These are phyloP conservation scores for Eleusine coracana DNA, from an alignment of 176 grass and related monocot species.

Conservation along the genomic window DNA sequence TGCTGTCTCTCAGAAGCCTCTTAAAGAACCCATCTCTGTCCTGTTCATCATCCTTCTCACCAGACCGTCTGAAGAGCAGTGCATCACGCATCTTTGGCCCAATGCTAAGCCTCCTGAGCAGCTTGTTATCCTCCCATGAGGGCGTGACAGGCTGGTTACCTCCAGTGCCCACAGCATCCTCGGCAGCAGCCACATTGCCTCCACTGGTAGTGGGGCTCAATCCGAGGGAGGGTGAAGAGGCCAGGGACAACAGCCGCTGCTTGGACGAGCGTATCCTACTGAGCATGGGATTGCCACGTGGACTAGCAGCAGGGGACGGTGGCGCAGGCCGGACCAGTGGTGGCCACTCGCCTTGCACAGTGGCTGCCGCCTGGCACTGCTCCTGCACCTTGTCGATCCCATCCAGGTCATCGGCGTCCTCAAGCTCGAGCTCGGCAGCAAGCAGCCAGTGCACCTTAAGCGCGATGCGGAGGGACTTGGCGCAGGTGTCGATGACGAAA, in stretches of 20 bases:
- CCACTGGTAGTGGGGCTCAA: conserved; percentile 41
- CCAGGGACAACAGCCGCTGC: conserved; percentile 79
- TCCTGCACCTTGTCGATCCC: conserved; percentile 81
- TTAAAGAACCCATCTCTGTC: conserved; percentile 93
- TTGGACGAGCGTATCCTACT: conserved; percentile 88
- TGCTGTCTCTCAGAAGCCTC: conserved; percentile 82
- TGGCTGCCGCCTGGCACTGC: conserved; percentile 85
- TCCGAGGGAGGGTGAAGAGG: conserved; percentile 62
- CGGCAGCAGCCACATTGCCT: conserved; percentile 38
- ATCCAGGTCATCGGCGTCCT: conserved; percentile 76
- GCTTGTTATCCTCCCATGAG: conserved; percentile 81
- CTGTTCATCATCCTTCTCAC: conserved; percentile 85
- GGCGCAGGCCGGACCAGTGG: conserved; percentile 53
- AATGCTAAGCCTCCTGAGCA: conserved; percentile 85
- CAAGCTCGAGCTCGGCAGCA: conserved; percentile 87
- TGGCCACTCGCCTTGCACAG: conserved; percentile 77
- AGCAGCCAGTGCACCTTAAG: conserved; percentile 99
- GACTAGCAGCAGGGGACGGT: conserved; percentile 56
- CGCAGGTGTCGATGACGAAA: conserved; percentile 92
- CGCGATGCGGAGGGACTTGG: conserved; percentile 87
- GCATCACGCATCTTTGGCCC: conserved; percentile 89
- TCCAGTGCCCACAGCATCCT: conserved; percentile 41
- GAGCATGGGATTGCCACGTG: conserved; percentile 78
- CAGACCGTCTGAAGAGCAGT: conserved; percentile 72
- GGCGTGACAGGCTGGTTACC: conserved; percentile 57